Evolutionary conservation across 148 eudicot species (phyloP).

Genomic region (Camellia granthamiana): DNA sequence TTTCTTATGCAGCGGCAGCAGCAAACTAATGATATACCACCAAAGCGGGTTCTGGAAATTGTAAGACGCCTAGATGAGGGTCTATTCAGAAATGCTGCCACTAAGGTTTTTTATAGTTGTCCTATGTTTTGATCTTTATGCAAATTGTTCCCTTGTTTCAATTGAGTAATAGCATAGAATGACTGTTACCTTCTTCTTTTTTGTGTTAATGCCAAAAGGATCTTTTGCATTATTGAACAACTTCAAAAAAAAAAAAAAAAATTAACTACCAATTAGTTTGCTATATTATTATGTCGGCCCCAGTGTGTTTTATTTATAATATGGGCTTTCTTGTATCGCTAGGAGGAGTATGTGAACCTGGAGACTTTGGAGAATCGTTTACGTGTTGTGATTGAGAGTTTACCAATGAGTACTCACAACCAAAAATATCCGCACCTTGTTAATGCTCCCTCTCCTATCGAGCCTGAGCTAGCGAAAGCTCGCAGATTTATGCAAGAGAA

Average conservation of each 20-base stretch:
- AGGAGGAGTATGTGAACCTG: too few species aligned
- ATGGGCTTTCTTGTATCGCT: too few species aligned
- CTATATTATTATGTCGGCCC: too few species aligned
- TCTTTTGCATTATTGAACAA: neutral
- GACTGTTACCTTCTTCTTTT: neutral
- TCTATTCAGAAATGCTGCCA: constrained; percentile 50
- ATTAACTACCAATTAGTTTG: too few species aligned
- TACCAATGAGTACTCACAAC: too few species aligned
- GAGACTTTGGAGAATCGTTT: too few species aligned
- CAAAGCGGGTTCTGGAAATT: constrained; percentile 50
- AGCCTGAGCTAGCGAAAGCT: constrained; percentile 36
- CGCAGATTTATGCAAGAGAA: constrained; percentile 56
- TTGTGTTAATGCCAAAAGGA: too few species aligned
- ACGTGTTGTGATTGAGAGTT: too few species aligned
- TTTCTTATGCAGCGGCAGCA: constrained; percentile 51
- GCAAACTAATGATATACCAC: constrained; percentile 33
- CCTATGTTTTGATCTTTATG: neutral
- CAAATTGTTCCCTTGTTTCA: neutral
- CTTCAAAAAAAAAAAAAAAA: neutral
- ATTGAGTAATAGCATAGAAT: neutral
- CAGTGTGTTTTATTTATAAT: too few species aligned
- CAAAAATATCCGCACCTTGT: too few species aligned
- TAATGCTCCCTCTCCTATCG: too few species aligned
- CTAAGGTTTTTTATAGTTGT: constrained; percentile 49
- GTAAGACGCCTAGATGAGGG: constrained; percentile 79